These are phyloP conservation scores for Pholiota microspora DNA, from an alignment of 768 basidiomycete species.

Conservation along the genomic window DNA sequence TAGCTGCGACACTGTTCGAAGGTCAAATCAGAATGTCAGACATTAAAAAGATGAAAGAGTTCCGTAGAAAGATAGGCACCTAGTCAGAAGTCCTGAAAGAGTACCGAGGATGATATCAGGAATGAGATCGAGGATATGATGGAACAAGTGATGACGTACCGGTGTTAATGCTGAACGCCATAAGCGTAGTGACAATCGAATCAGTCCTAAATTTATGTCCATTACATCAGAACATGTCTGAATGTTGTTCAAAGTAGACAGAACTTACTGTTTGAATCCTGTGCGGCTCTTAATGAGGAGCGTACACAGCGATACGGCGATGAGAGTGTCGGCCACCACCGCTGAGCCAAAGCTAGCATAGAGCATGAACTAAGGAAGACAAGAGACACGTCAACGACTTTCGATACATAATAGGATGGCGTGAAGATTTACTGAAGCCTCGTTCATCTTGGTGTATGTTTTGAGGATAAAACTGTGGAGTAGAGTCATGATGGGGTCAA, in stretches of 20 bases:
- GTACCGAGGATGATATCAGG: background rate
- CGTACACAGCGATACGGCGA: slow-evolving; percentile 17
- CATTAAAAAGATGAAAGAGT: too few species aligned
- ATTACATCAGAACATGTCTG: background rate
- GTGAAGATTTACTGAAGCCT: slow-evolving; percentile 4
- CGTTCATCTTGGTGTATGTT: slow-evolving; percentile 7
- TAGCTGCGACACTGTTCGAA: slow-evolving; percentile 14
- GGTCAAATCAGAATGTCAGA: too few species aligned
- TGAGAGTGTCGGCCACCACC: slow-evolving; percentile 13
- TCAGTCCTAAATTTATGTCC: slow-evolving; percentile 10
- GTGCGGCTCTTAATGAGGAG: slow-evolving; percentile 15
- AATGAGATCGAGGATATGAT: background rate
- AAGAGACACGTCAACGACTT: too few species aligned
- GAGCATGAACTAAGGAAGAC: slow-evolving; percentile 10
- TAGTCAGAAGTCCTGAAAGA: slow-evolving; percentile 14
- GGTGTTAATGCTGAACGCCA: slow-evolving; percentile 19
- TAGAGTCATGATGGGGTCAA: background rate
- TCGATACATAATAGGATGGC: background rate
- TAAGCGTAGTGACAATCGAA: slow-evolving; percentile 12
- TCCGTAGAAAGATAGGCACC: slow-evolving; percentile 2
- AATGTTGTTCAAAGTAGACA: too few species aligned
- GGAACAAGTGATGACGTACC: background rate
- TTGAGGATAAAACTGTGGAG: slow-evolving; percentile 4
- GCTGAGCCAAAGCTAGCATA: slow-evolving; percentile 13
- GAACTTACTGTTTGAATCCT: slow-evolving; percentile 14